Evolutionary conservation across 2,329 filamentous ascomycete genomes (phyloP).

Genomic region (Juglanconis juglandina): DNA sequence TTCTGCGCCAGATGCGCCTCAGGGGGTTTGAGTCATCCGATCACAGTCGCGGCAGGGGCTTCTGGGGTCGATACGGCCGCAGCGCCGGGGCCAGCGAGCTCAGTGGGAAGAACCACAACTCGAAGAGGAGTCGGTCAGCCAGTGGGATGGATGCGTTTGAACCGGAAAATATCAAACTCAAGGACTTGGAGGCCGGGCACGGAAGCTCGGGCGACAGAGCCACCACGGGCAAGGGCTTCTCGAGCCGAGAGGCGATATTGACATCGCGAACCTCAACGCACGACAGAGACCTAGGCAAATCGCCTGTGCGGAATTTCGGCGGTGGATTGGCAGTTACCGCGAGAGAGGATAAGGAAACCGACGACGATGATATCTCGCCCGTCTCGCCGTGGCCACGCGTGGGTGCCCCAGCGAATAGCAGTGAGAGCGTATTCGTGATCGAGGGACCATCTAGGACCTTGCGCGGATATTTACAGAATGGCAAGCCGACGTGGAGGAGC

Average conservation of each 20-base stretch:
- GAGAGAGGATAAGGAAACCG: slow-evolving; percentile 18
- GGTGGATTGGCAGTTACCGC: slow-evolving; percentile 14
- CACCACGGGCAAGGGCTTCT: background rate
- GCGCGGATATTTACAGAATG: slow-evolving; percentile 6
- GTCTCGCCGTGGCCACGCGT: background rate
- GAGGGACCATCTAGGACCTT: slow-evolving; percentile 26
- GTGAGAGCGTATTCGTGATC: slow-evolving; percentile 34
- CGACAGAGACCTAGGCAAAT: background rate
- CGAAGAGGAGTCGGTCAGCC: slow-evolving; percentile 1
- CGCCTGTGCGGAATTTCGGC: background rate
- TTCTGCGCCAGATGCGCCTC: slow-evolving; percentile 47
- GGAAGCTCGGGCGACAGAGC: background rate
- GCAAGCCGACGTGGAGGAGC: slow-evolving; percentile 5
- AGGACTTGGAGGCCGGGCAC: slow-evolving; percentile 29
- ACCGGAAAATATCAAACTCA: slow-evolving; percentile 35
- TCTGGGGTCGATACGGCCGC: slow-evolving; percentile 28
- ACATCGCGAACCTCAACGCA: background rate
- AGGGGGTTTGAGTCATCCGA: slow-evolving; percentile 44
- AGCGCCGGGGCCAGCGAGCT: slow-evolving; percentile 20
- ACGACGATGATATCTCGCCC: slow-evolving; percentile 17
- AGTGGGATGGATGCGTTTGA: slow-evolving; percentile 32
- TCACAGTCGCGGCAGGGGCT: slow-evolving; percentile 29
- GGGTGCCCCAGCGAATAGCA: slow-evolving; percentile 25
- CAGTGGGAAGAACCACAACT: background rate
- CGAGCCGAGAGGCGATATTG: slow-evolving; percentile 3